Base-by-base conservation (phyloP, 2,329 filamentous ascomycete species). In the Xylaria sp. region DNA sequence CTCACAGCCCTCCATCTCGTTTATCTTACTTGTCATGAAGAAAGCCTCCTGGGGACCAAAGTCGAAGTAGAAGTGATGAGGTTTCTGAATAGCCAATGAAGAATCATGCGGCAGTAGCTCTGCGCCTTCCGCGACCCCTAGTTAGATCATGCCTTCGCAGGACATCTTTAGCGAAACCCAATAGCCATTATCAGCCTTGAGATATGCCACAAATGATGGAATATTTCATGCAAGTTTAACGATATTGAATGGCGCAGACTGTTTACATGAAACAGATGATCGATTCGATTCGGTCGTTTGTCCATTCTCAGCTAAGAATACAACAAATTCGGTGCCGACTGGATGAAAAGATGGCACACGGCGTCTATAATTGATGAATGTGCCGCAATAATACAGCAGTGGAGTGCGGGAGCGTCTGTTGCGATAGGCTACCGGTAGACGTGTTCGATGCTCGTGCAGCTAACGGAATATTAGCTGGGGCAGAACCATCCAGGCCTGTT, bases 371-470 rank as follows among this genome's bases (percentile, higher is more conserved):
- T 48, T 23, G 53, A 41, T 18, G 28, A 28, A 53, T 56, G 39
- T 36, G 43, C 45, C 52, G 50, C n/a, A 64, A 41, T 12, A 30
- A 48, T 64, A 66, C 45, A 46, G 28, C 41, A 41, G 60, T 30
- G 58, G 46, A 56, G 18, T 50, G 20, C 36, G 57, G 48, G 62
- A 61, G 39, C 32, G 43, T 48, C 13, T 39, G 13, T 20, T 58
- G 50, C 30, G 46, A 41, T 30, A 56, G 13, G 20, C 18, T 34
- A n/a, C 34, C 1, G 5, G 30, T 52, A 13, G 30, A 58, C 25
- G 15, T 43, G 10, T 15, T 41, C 25, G 41, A 39, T 28, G 10
- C 25, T 55, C 41, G 15, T 60, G 55, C 56, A 64, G 50, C 63
- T 45, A 59, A 60, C 43, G n/a, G 50, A 34, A 30, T 23, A n/a